A percentile compares a stretch with the other conserved stretches of the same genome.
Evolutionary conservation across 1,284 basidiomycete genomes (phyloP).

Genomic region (Leccinum angustisporum): DNA sequence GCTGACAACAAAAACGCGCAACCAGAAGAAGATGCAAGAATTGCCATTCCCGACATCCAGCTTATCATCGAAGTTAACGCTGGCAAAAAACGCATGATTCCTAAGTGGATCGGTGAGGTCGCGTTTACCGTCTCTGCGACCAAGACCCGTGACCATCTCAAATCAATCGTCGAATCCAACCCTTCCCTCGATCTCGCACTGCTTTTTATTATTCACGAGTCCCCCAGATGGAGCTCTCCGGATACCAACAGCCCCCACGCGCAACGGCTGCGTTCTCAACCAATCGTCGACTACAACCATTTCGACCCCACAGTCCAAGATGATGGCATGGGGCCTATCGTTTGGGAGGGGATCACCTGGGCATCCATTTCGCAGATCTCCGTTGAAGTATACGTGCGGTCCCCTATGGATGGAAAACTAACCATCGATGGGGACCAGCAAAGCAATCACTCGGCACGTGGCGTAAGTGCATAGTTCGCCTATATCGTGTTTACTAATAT

Average conservation of each 20-base stretch:
- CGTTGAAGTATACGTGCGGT: not conserved
- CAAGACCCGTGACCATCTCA: not conserved
- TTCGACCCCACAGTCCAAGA: not conserved
- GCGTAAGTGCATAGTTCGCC: not conserved
- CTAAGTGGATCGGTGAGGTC: not conserved
- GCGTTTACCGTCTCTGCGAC: not conserved
- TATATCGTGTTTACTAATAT: not conserved
- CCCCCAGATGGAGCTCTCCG: not conserved
- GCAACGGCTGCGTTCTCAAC: not conserved
- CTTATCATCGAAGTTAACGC: not conserved
- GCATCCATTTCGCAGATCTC: not conserved
- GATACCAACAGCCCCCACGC: not conserved
- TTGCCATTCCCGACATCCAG: not conserved
- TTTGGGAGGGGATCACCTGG: not conserved
- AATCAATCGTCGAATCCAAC: not conserved
- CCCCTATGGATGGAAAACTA: not conserved
- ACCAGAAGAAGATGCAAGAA: not conserved
- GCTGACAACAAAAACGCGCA: not conserved
- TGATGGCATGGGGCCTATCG: not conserved
- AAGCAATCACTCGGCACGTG: not conserved
- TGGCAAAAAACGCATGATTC: not conserved
- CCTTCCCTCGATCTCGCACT: not conserved
- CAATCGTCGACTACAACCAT: not conserved
- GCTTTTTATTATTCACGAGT: not conserved
- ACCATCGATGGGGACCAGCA: not conserved